Base-by-base conservation (phyloP, 352 stramenopile species). In the Peronospora belbahrii region DNA sequence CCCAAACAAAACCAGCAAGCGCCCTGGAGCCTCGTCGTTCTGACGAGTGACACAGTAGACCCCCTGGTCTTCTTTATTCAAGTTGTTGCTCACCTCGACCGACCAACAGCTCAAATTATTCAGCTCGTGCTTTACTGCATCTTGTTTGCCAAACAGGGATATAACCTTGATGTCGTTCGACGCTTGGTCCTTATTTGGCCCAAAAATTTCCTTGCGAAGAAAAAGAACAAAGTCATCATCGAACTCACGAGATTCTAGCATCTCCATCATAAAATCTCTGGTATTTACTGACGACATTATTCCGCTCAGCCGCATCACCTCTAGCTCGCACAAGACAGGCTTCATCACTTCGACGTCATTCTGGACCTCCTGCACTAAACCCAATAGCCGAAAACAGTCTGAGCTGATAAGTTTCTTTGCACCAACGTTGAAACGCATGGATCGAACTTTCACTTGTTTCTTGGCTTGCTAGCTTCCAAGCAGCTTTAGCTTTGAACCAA, bases 281-380 rank as follows among this genome's bases (percentile, higher is more conserved):
- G 45, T 22, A 17, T 61, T 76, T n/a, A 71, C n/a, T n/a, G n/a
- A n/a, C n/a, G n/a, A n/a, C n/a, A n/a, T n/a, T n/a, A n/a, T n/a
- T n/a, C n/a, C n/a, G 46, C 79, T 70, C 42, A 91, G 49, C 0
- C 75, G 75, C 51, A 87, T 62, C 5, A 92, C 64, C 15, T 89
- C 80, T 20, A 76, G 22, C 31, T 92, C 80, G 3, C 73, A 54
- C 13, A 89, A 45, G 20, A 88, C 66, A 0, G 77, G 65, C 35
- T 92, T 88, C 19, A 86, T 44, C 5, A 88, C 64, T 40, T 81
- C 72, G 5, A 74, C 68, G 40, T 81, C 75, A 34, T 86, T 83
- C 24, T 92, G 77, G 4, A 68, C 56, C 22, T 84, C 70, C 0
- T 48, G 15, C 2, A 70, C 44, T 27, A 88, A 59, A 15, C 56